Evolutionary conservation across 2,329 filamentous ascomycete species (phyloP), one percentile per base, ranked within the genome.

Genomic region (Penicillium sp.): DNA sequence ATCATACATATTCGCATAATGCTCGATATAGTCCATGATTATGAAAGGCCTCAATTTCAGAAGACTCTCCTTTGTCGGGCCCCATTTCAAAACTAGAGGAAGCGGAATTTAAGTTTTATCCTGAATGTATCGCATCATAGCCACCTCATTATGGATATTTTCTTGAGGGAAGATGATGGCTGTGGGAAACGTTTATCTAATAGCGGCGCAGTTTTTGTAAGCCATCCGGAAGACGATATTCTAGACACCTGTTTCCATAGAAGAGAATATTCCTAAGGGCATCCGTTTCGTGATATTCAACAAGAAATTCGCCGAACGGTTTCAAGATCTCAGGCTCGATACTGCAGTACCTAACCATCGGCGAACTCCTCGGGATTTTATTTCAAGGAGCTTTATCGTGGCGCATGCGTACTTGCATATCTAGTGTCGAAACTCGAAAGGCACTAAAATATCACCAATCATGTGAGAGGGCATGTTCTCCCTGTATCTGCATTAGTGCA

Each of bases 11-110:
- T 31, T 55, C 18, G 41, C 56, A 1, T 43, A 44, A 40, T 61
- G 51, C 5, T 61, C 51, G 23, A 65, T 56, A 55, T 69, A 73
- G n/a, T 69, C 66, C 69, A 74, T 73, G 25, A 74, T 67, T n/a
- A 76, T 75, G 49, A 53, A 53, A 26, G 51, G 51, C 14, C 45
- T 48, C 7, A 54, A 33, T 15, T 44, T 15, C 1, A 47, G 44
- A 33, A 35, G 51, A 25, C 37, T 49, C 14, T 44, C 35, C 8
- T 44, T 37, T 27, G 42, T 54, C 31, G 33, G n/a, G 4, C 45
- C 51, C 35, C 15, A 54, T 6, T 25, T 35, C 3, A 25, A n/a
- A 26, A 51, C 25, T 4, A 43, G 23, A 12, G 37, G 48, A 27
- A 51, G 11, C 23, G 48, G 48, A 33, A 51, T 51, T 18, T 35